Percentiles rank a stretch among this genome's conserved stretches.
phyloP scores from a whole-genome alignment of 805 yeast genomes.

The Metschnikowia similis region DNA sequence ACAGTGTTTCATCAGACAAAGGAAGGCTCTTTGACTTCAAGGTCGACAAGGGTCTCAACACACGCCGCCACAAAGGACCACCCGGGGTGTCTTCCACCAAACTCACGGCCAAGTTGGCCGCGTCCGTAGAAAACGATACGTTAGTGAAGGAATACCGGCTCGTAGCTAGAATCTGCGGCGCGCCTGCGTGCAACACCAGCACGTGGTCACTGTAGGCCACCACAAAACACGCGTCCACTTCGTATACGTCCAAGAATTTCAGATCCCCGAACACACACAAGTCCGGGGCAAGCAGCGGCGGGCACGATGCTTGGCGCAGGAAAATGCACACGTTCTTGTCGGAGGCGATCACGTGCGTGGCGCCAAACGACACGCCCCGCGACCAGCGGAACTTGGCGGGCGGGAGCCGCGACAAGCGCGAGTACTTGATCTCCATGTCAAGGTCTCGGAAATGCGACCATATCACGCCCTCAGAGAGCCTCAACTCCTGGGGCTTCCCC shows the following conservation, averaged over 20 bases:
- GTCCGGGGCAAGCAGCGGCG: background rate
- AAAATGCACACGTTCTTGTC: slow-evolving; percentile 9
- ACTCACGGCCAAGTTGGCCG: slow-evolving; percentile 2
- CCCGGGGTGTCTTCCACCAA: slow-evolving; percentile 10
- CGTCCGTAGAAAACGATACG: background rate
- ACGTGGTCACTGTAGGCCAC: slow-evolving; percentile 14
- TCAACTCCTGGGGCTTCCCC: background rate
- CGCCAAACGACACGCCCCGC: slow-evolving; percentile 3
- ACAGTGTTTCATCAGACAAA: background rate
- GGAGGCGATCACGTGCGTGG: slow-evolving; percentile 7
- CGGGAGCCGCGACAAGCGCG: slow-evolving; percentile 2
- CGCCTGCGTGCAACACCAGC: slow-evolving; percentile 5
- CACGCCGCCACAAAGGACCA: slow-evolving; percentile 12
- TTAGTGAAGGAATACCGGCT: slow-evolving; percentile 5
- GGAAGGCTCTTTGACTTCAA: background rate
- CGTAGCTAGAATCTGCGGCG: slow-evolving; percentile 8
- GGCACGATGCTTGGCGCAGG: background rate
- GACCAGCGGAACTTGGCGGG: slow-evolving; percentile 8
- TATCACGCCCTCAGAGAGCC: background rate
- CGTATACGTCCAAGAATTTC: slow-evolving; percentile 6
- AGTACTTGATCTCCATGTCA: slow-evolving; percentile 2
- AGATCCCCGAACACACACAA: slow-evolving; percentile 5
- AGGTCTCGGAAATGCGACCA: slow-evolving; percentile 5
- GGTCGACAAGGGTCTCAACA: background rate
- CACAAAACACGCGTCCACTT: slow-evolving; percentile 1